phyloP scores from a whole-genome alignment of 2,329 filamentous ascomycete genomes.

The Colletotrichum siamense region DNA sequence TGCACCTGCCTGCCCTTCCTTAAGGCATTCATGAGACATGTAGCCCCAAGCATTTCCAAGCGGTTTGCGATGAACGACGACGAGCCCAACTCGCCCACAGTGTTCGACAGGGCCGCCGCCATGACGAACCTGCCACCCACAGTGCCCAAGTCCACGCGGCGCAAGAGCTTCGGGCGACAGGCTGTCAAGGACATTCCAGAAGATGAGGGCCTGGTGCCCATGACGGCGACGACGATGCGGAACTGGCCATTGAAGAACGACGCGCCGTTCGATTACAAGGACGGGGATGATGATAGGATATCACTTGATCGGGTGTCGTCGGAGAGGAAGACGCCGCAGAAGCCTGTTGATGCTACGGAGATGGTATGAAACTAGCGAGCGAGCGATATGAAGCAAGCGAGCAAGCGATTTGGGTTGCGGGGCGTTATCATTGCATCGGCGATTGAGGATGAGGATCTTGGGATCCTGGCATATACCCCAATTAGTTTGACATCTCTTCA shows the following conservation, averaged over 20 bases:
- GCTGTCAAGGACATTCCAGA: not conserved
- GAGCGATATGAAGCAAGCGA: not conserved
- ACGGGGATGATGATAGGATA: not conserved
- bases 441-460: not conserved
- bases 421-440: not conserved
- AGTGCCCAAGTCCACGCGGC: not conserved
- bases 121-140: not conserved
- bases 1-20: constrained; percentile 20
- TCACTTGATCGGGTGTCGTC: not conserved
- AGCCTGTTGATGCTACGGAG: constrained; percentile 2
- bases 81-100: constrained; percentile 1
- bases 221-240: not conserved
- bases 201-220: not conserved
- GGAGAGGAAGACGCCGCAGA: not conserved
- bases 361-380: constrained; percentile 3
- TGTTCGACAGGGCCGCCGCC: constrained; percentile 9
- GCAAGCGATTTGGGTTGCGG: not conserved
- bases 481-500: not conserved
- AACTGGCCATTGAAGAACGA: constrained; percentile 2
- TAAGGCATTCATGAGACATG: constrained; percentile 8
- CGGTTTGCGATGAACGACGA: not conserved
- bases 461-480: not conserved
- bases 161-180: constrained; percentile 3
- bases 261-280: not conserved
- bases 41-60: not conserved